A percentile compares a stretch with the other conserved stretches of the same genome.
Conservation (phyloP, 192 early-diverging fungal species). For the Podila clonocystis region DNA sequence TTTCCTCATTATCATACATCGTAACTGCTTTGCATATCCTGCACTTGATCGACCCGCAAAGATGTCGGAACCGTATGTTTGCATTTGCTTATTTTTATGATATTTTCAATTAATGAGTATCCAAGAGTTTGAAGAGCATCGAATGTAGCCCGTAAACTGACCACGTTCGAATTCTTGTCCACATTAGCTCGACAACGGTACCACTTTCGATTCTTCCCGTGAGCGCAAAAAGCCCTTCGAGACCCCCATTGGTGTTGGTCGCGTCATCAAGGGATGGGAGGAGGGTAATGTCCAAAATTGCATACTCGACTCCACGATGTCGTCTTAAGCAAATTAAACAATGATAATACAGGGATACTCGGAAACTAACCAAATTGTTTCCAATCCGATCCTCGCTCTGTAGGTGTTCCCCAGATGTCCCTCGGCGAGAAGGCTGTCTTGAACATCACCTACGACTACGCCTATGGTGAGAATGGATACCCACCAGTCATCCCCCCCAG, state of each 20-base stretch:
- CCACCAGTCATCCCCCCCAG: slow-evolving; percentile 78
- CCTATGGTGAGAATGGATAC: slow-evolving; percentile 75
- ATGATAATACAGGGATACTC: slow-evolving; percentile 59
- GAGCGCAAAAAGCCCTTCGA: slow-evolving; percentile 86
- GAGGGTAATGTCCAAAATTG: slow-evolving; percentile 63
- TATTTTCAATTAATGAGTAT: too few species aligned
- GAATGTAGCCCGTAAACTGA: slow-evolving; percentile 21
- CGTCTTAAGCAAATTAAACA: slow-evolving; percentile 62
- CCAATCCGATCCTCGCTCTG: slow-evolving; percentile 50
- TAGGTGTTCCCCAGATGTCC: slow-evolving; percentile 92
- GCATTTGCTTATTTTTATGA: too few species aligned
- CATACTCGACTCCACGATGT: too few species aligned
- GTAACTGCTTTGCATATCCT: background rate
- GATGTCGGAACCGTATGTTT: slow-evolving; percentile 44
- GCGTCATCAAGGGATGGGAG: slow-evolving; percentile 83
- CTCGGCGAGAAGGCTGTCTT: slow-evolving; percentile 88
- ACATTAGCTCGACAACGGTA: slow-evolving; percentile 68
- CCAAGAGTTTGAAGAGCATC: slow-evolving; percentile 52
- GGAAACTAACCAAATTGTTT: slow-evolving; percentile 66
- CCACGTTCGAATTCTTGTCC: slow-evolving; percentile 54
- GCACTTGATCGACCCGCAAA: background rate
- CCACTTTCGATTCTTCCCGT: slow-evolving; percentile 87
- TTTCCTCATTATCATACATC: background rate
- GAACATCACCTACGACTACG: slow-evolving; percentile 83
- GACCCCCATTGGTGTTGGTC: slow-evolving; percentile 89